Base-by-base conservation (phyloP, 495 filamentous ascomycete genomes). In the Letharia lupina region DNA sequence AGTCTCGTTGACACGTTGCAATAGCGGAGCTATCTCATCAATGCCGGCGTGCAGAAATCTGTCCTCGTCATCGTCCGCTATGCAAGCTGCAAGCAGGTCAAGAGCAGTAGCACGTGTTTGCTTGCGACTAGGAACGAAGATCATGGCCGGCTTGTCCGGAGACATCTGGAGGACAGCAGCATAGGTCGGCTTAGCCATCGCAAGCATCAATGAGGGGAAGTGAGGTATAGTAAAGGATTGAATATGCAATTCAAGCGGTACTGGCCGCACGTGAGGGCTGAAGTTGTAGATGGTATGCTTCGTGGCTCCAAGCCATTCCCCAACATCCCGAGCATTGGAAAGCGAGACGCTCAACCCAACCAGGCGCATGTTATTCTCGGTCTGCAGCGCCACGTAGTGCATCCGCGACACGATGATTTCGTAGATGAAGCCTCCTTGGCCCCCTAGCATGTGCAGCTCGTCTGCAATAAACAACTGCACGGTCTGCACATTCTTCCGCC, bases 261-360 rank as follows among this genome's bases (percentile, higher is more conserved):
- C 84, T 7, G 91, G 87, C 33, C 94, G 87, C 64, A 91, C 86
- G 71, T 93, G 86, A 5, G 94, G 94, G 71, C 91, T 96, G 82
- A 99, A 99, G 77, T 98, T 99, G 82, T 89, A 98, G 65, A 96
- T 95, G 44, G 91, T 96, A 73, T 99, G 95, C 79, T 96, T 98
- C 66, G 86, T 93, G n/a, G 94, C 95, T 65, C 95, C 95, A 70
- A 98, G 96, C 94, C 94, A 99, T 76, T 98, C 95, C 56, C 95
- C 93, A 66, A 98, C 84, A 73, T 98, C 94, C 52, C 93, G 86
- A 48, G 94, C 87, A 75, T 96, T 98, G 16, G 94, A 88, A 37
- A 99, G 82, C 23, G 93, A 93, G 52, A 96, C 95, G 75, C 91
- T 95, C 63, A 99, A 78, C 11, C 92, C 94, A 64, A 98, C 79